A percentile compares a stretch with the other conserved stretches of the same genome.
Conservation (phyloP, 176 grass and related monocot species). For the Zoysia pacifica region DNA sequence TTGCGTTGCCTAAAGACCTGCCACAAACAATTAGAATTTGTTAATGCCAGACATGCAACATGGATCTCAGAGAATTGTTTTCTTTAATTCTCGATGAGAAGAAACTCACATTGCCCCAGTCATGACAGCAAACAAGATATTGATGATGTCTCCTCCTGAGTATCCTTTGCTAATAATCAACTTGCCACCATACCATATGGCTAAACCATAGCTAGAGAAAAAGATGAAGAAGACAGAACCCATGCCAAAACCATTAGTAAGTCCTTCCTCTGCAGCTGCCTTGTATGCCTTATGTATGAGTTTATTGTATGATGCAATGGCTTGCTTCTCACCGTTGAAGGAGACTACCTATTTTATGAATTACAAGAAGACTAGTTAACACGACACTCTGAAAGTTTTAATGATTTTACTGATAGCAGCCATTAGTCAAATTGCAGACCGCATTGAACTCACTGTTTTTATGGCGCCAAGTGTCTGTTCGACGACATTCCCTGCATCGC, state of each 20-base stretch:
- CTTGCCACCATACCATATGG: slow-evolving; percentile 66
- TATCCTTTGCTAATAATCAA: slow-evolving; percentile 70
- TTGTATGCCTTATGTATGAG: slow-evolving; percentile 60
- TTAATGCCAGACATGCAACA: background rate
- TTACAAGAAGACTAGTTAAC: background rate
- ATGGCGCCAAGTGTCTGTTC: slow-evolving; percentile 81
- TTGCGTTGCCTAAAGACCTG: slow-evolving; percentile 74
- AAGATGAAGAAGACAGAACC: slow-evolving; percentile 52
- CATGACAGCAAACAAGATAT: slow-evolving; percentile 58
- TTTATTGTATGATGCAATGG: slow-evolving; percentile 54
- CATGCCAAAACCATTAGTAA: slow-evolving; percentile 59
- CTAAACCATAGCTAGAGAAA: slow-evolving; percentile 59
- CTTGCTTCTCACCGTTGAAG: slow-evolving; percentile 74
- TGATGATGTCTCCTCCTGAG: slow-evolving; percentile 61
- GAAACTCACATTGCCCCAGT: slow-evolving; percentile 60
- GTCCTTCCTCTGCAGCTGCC: slow-evolving; percentile 55
- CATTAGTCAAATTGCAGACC: background rate
- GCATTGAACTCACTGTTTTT: slow-evolving; percentile 60
- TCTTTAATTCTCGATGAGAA: background rate
- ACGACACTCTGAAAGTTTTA: slow-evolving; percentile 1
- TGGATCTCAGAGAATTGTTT: background rate
- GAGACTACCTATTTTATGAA: slow-evolving; percentile 52
- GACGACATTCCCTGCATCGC: slow-evolving; percentile 68
- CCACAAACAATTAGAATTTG: slow-evolving; percentile 12
- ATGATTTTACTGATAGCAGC: background rate